Base-by-base conservation (phyloP, 352 stramenopile genomes). In the Phytophthora colocasiae region DNA sequence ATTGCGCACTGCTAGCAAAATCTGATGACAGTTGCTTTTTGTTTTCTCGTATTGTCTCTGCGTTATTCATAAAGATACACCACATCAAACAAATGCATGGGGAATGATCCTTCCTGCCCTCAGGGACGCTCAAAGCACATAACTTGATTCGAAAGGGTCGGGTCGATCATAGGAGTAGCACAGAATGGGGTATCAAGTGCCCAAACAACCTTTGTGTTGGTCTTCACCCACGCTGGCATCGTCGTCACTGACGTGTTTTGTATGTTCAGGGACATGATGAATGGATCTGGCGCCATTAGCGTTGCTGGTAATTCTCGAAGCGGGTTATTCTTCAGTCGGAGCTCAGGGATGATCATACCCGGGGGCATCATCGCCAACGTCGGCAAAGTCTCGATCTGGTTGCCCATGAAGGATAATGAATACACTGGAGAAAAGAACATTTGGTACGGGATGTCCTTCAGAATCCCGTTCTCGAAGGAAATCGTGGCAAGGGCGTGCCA, bases 1-100 rank as follows among this genome's bases (percentile, higher is more conserved):
- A 69, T 72, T 45, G 51, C 63, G 63, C 36, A 24, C 57, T 61
- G 57, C 68, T 60, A 49, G 68, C 68, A 53, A 52, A 65, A 58
- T 72, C 55, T 68, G 56, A 64, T 64, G 48, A 7, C 22, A 22
- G 22, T n/a, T 22, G 22, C 0, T 22, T 22, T 22, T 22, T 31
- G 27, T 31, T 26, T 8, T 31, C 15, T 12, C 5, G 31, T 62
- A 24, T 6, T 58, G 22, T 51, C 59, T 56, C 29, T 47, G 31
- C 14, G 41, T 47, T 36, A 36, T 12, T 36, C 15, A 38, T 46
- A 43, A 22, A 24, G 4, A 39, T 54, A 66, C 2, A 66, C 29
- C 3, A 6, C 7, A 17, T 55, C 50, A 32, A 56, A 52, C 41
- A 68, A 19, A 3, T 22, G 3, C 15, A 46, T 66, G 8, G 54